phyloP scores from a whole-genome alignment of 1,139 yeast genomes.

The Candida labiduridarum region DNA sequence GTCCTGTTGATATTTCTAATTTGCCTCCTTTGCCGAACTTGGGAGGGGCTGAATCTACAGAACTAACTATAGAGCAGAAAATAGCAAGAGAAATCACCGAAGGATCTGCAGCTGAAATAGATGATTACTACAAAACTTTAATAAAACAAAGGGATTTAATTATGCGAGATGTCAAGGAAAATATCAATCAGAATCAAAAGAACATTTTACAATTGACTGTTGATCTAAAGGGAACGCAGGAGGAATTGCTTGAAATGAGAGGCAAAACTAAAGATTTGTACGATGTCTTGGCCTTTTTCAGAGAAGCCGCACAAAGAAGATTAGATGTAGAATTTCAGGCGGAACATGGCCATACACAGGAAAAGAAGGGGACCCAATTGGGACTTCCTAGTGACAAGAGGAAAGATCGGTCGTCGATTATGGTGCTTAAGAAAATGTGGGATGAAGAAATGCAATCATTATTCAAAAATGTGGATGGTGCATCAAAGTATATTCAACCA shows the following conservation, averaged over 20 bases:
- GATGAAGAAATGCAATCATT: constrained; percentile 69
- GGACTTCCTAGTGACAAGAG: constrained; percentile 18
- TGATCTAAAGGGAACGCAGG: constrained; percentile 63
- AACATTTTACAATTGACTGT: constrained; percentile 70
- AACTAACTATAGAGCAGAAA: constrained; percentile 28
- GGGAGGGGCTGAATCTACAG: constrained; percentile 7
- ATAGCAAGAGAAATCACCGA: constrained; percentile 57
- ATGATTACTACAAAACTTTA: constrained; percentile 65
- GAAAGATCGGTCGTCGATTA: constrained; percentile 67
- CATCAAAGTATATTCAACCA: constrained; percentile 77
- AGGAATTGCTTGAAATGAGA: constrained; percentile 65
- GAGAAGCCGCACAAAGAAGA: constrained; percentile 66
- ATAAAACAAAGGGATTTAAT: constrained; percentile 54
- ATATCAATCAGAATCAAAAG: constrained; percentile 71
- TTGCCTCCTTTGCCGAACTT: constrained; percentile 46
- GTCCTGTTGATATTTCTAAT: constrained; percentile 27
- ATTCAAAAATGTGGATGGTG: constrained; percentile 87
- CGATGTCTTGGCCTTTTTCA: constrained; percentile 65
- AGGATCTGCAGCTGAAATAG: constrained; percentile 75
- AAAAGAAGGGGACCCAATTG: constrained; percentile 2
- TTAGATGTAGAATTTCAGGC: constrained; percentile 44
- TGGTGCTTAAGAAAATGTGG: constrained; percentile 81
- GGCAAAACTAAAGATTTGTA: constrained; percentile 61
- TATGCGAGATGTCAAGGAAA: constrained; percentile 63
- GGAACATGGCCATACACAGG: constrained; percentile 8